phyloP scores from a whole-genome alignment of 2,329 filamentous ascomycete species.

The Domatiomyces catenatus region DNA sequence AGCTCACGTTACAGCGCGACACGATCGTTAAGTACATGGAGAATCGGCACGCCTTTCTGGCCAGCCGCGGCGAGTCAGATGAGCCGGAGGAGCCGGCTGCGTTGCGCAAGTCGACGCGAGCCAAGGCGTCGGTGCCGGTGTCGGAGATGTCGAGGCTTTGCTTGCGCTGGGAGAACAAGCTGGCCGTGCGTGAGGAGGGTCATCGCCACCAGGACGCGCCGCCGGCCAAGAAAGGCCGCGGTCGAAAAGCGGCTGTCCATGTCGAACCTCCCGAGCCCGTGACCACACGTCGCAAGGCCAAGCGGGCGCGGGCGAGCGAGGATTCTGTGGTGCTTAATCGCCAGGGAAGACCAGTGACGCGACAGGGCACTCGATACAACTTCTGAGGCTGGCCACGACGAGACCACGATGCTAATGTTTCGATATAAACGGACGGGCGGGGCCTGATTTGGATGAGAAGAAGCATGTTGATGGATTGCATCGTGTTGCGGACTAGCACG shows the following conservation, averaged over 20 bases:
- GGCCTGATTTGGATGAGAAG: neutral
- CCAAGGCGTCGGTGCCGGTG: conserved; percentile 42
- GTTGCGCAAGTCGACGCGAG: conserved; percentile 46
- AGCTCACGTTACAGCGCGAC: conserved; percentile 60
- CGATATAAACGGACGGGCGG: too few species aligned
- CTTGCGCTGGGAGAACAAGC: conserved; percentile 50
- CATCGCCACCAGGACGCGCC: conserved; percentile 46
- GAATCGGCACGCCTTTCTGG: conserved; percentile 58
- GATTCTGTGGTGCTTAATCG: conserved; percentile 21
- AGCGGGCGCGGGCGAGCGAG: neutral
- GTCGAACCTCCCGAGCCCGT: neutral
- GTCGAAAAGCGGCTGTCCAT: conserved; percentile 1
- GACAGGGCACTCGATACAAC: conserved; percentile 36
- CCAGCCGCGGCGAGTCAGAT: conserved; percentile 30
- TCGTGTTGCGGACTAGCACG: too few species aligned
- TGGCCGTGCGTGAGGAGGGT: conserved; percentile 42
- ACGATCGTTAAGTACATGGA: conserved; percentile 68
- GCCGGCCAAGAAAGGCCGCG: conserved; percentile 30
- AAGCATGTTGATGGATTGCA: neutral
- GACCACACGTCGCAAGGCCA: neutral
- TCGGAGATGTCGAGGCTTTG: conserved; percentile 43
- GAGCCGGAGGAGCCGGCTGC: conserved; percentile 32
- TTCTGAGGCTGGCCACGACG: conserved; percentile 20
- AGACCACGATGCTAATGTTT: neutral
- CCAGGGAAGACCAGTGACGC: conserved; percentile 34